phyloP scores from a whole-genome alignment of 2,329 filamentous ascomycete genomes.

The Exophiala lecanii-corni region DNA sequence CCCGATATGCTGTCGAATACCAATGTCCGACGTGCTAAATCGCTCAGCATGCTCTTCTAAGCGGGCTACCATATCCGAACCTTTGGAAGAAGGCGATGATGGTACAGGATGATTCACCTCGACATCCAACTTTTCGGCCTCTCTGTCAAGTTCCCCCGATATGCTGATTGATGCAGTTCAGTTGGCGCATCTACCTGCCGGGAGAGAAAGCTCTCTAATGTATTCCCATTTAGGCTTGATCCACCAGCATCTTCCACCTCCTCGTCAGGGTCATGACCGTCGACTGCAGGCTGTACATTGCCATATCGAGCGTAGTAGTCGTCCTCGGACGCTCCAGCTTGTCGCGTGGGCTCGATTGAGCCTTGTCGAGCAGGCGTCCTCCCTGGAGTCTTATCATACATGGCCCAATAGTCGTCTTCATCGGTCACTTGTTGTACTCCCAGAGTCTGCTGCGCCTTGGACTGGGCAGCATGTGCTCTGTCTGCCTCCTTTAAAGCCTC shows the following conservation, averaged over 20 bases:
- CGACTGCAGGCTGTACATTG: constrained; percentile 61
- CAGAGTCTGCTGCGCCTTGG: constrained; percentile 20
- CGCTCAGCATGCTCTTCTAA: constrained; percentile 51
- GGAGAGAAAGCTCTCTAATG: constrained; percentile 39
- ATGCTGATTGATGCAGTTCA: not conserved
- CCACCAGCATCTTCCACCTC: constrained; percentile 43
- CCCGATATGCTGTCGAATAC: constrained; percentile 60
- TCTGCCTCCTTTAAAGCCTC: constrained; percentile 35
- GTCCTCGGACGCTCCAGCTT: constrained; percentile 45
- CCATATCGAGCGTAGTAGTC: constrained; percentile 60
- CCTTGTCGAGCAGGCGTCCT: constrained; percentile 44
- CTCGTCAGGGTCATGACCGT: constrained; percentile 58
- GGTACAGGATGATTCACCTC: constrained; percentile 41
- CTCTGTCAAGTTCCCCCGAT: constrained; percentile 14
- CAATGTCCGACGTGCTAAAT: constrained; percentile 53
- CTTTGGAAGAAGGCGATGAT: constrained; percentile 40
- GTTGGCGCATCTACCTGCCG: constrained; percentile 19
- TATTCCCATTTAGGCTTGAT: constrained; percentile 52
- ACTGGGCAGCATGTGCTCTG: constrained; percentile 20
- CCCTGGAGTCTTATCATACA: constrained; percentile 55
- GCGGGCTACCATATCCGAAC: constrained; percentile 47
- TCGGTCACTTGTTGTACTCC: constrained; percentile 46
- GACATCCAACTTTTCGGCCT: constrained; percentile 21
- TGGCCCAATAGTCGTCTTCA: constrained; percentile 62
- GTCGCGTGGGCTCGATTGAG: constrained; percentile 29